Evolutionary conservation across 2,329 filamentous ascomycete genomes (phyloP).

Genomic region (Botrytis paeoniae): DNA sequence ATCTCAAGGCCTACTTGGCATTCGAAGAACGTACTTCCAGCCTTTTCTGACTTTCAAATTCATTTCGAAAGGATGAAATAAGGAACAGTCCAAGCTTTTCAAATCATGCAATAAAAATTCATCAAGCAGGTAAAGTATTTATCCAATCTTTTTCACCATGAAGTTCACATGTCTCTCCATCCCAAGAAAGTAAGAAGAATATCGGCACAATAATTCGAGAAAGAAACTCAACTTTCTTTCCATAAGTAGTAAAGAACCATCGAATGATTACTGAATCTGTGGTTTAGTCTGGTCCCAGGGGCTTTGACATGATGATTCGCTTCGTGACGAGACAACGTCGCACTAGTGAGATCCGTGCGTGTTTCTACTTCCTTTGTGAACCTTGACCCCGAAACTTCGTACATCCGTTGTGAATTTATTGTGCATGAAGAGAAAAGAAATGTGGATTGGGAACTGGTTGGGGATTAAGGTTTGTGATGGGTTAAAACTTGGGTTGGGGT

Average conservation of each 20-base stretch:
- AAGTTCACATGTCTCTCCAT: background rate
- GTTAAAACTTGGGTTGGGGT: background rate
- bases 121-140: background rate
- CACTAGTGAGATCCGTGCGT: conserved; percentile 9
- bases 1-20: background rate
- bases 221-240: background rate
- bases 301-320: conserved; percentile 6
- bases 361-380: conserved; percentile 8
- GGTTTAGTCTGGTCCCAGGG: background rate
- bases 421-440: background rate
- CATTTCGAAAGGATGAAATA: background rate
- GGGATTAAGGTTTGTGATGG: background rate
- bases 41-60: background rate
- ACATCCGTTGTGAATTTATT: background rate
- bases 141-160: background rate
- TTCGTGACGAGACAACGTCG: conserved; percentile 2
- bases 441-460: background rate
- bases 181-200: background rate
- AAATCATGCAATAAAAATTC: background rate
- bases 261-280: background rate
- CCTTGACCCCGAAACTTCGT: conserved; percentile 4
- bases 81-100: no score
- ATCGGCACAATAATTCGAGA: background rate
- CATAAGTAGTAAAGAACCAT: background rate
- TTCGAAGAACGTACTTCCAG: background rate